Percentiles rank a stretch among this genome's conserved stretches.
Evolutionary conservation across 2,329 filamentous ascomycete species (phyloP).

Genomic region (Lachnellula cervina): DNA sequence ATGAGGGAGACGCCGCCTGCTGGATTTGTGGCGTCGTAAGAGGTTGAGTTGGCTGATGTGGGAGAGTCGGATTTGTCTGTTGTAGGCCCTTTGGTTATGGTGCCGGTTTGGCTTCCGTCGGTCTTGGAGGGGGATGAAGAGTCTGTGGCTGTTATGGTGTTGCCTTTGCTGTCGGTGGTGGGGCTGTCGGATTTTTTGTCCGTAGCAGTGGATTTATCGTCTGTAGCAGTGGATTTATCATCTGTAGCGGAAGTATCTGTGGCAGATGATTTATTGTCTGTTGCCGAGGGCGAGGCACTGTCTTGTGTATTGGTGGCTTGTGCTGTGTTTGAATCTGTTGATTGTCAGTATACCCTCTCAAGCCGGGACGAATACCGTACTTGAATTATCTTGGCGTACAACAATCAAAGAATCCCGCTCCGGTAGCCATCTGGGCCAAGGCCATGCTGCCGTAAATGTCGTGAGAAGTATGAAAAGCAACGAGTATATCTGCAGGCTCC

Average conservation of each 20-base stretch:
- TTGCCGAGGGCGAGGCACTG: slow-evolving; percentile 6
- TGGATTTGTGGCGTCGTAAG: slow-evolving; percentile 42
- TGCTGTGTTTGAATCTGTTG: slow-evolving; percentile 7
- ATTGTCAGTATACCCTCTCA: not conserved
- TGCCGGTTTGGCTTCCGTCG: not conserved
- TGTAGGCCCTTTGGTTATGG: not conserved
- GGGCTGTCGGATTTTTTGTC: slow-evolving; percentile 4
- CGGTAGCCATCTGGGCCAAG: slow-evolving; percentile 54
- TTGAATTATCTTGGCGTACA: slow-evolving; percentile 40
- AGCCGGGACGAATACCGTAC: slow-evolving; percentile 7
- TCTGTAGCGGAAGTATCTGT: slow-evolving; percentile 7
- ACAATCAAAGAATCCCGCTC: slow-evolving; percentile 46
- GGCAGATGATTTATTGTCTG: slow-evolving; percentile 1
- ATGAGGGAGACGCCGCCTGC: slow-evolving; percentile 50
- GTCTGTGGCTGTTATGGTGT: not conserved
- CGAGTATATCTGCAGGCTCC: slow-evolving; percentile 42
- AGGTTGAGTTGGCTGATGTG: slow-evolving; percentile 17
- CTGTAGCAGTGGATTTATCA: slow-evolving; percentile 1
- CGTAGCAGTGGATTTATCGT: not conserved
- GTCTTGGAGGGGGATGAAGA: not conserved
- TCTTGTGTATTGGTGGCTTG: slow-evolving; percentile 1
- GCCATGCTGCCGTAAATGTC: slow-evolving; percentile 38
- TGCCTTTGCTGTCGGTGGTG: slow-evolving; percentile 12
- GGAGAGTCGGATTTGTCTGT: not conserved
- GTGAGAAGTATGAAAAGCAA: slow-evolving; percentile 49